These are phyloP conservation scores for Schizophyllum amplum DNA, from an alignment of 1,284 basidiomycete species.

Conservation along the genomic window DNA sequence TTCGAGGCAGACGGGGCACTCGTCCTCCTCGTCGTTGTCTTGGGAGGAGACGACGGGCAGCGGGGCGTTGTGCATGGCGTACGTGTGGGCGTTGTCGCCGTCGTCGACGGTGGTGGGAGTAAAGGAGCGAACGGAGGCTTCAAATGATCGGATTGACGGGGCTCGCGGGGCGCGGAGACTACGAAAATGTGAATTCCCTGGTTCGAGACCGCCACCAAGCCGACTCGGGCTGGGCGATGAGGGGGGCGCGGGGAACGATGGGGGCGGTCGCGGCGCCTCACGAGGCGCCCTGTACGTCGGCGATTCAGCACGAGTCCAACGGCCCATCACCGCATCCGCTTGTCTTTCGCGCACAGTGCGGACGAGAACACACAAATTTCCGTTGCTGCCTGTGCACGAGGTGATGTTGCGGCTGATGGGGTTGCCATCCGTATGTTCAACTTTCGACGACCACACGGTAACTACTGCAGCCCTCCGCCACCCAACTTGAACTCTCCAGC, in stretches of 20 bases:
- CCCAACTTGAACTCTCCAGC: no score
- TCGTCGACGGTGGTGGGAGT: neutral
- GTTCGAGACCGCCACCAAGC: neutral
- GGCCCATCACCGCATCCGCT: neutral
- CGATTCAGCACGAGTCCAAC: neutral
- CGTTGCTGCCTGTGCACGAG: neutral
- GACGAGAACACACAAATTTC: neutral
- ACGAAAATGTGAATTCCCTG: neutral
- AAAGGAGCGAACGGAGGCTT: neutral
- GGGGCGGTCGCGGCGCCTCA: neutral
- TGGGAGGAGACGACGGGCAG: slow-evolving; percentile 53
- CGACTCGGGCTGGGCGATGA: neutral
- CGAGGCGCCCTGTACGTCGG: neutral
- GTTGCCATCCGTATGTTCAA: no score
- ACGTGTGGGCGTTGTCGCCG: neutral
- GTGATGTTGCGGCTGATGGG: neutral
- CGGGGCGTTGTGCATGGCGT: slow-evolving; percentile 11
- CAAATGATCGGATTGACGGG: neutral
- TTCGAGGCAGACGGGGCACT: slow-evolving; percentile 88
- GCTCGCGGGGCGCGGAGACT: neutral
- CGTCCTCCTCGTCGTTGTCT: slow-evolving; percentile 68
- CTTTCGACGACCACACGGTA: no score
- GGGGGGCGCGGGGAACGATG: neutral
- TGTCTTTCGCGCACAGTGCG: neutral
- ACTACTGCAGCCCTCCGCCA: no score